phyloP scores from a whole-genome alignment of 768 basidiomycete genomes.

The Phanerochaete sordida region DNA sequence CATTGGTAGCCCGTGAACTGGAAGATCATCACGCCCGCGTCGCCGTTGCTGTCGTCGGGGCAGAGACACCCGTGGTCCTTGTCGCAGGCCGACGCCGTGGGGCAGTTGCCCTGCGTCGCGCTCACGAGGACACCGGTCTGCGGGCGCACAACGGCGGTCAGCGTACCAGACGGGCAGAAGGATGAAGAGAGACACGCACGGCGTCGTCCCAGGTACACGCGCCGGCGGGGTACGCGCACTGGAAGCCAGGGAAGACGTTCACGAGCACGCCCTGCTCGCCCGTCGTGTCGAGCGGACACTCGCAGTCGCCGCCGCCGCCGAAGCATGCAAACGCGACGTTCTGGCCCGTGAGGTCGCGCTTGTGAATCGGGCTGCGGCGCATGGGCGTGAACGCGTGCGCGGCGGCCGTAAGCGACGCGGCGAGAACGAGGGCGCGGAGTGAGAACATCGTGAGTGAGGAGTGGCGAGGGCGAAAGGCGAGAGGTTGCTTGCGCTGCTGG shows the following conservation, averaged over 20 bases:
- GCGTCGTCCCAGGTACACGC: slow-evolving; percentile 17
- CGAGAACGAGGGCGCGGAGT: too few relatives aligned
- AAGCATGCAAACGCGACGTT: slow-evolving; percentile 5
- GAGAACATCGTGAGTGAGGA: too few relatives aligned
- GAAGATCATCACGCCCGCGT: slow-evolving; percentile 19
- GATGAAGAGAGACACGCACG: slow-evolving; percentile 1
- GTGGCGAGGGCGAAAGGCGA: too few relatives aligned
- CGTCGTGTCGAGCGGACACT: slow-evolving; percentile 13
- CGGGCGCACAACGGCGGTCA: not conserved
- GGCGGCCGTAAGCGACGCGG: too few relatives aligned
- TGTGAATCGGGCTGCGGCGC: too few relatives aligned
- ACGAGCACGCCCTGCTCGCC: slow-evolving; percentile 14
- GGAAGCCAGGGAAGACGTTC: slow-evolving; percentile 15
- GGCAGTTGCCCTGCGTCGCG: slow-evolving; percentile 15
- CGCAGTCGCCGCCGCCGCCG: slow-evolving; percentile 13
- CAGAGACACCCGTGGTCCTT: slow-evolving; percentile 13
- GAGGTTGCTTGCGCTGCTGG: too few relatives aligned
- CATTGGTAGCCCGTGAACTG: slow-evolving; percentile 21
- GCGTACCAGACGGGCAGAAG: not conserved
- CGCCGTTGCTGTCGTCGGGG: slow-evolving; percentile 12
- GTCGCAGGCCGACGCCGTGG: slow-evolving; percentile 13
- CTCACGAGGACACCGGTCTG: slow-evolving; percentile 15
- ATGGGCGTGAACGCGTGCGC: too few relatives aligned
- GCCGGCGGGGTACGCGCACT: slow-evolving; percentile 13
- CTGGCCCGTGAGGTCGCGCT: slow-evolving; percentile 4